phyloP scores from a whole-genome alignment of 2,329 filamentous ascomycete species.

The Colletotrichum limetticola region DNA sequence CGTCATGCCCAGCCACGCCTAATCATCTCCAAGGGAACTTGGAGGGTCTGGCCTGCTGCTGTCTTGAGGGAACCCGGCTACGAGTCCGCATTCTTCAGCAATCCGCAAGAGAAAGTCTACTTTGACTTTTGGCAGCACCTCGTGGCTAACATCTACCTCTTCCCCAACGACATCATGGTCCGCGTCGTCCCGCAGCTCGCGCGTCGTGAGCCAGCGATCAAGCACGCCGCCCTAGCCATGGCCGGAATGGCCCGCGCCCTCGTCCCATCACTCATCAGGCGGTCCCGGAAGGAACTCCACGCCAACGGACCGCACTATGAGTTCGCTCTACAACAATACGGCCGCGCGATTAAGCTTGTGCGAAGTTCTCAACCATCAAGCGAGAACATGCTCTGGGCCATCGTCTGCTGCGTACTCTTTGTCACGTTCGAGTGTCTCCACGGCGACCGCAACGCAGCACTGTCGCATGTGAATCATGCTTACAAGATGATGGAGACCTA shows the following conservation, averaged over 20 bases:
- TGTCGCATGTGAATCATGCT: conserved; percentile 52
- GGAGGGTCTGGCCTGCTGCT: neutral
- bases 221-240: conserved; percentile 39
- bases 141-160: conserved; percentile 42
- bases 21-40: conserved; percentile 6
- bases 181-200: conserved; percentile 51
- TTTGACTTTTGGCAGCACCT: conserved; percentile 51
- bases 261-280: conserved; percentile 43
- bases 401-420: conserved; percentile 52
- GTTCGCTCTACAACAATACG: conserved; percentile 53
- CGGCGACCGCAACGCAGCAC: conserved; percentile 51
- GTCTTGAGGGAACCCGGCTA: conserved; percentile 46
- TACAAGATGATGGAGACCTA: conserved; percentile 33
- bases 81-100: conserved; percentile 48
- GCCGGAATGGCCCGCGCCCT: conserved; percentile 41
- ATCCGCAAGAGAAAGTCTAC: conserved; percentile 47
- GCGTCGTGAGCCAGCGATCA: conserved; percentile 48
- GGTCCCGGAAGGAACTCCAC: neutral
- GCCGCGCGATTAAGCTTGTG: conserved; percentile 51
- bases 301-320: conserved; percentile 41
- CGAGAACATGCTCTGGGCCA: conserved; percentile 49
- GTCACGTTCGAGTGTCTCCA: conserved; percentile 54
- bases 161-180: conserved; percentile 48
- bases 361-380: conserved; percentile 47
- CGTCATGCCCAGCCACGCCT: conserved; percentile 11